Evolutionary conservation across 2,329 filamentous ascomycete species (phyloP), one percentile per base, ranked within the genome.

Genomic region (Fusarium sp.): DNA sequence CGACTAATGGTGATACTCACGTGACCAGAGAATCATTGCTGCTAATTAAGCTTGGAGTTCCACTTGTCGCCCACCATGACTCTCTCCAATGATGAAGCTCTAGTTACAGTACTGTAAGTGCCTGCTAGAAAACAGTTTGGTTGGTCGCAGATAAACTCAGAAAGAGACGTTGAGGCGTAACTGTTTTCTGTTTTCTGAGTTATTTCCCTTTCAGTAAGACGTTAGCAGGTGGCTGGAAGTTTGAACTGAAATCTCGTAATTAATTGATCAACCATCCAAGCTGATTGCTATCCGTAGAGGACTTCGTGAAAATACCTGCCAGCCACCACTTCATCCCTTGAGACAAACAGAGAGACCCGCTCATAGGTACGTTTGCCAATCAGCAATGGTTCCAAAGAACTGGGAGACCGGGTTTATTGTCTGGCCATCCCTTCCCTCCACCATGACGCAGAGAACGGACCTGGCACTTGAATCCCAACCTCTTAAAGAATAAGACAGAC

Each of bases 391-490:
- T 45, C 63, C 63, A 61, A 60, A 40, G 10, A 18, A 30, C 41
- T 61, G 59, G 51, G 41, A 32, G 21, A 46, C 18, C 4, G 21
- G n/a, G 32, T 50, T 20, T 34, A 45, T 16, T 48, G 18, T 30
- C 25, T 30, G 30, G 18, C 45, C n/a, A 55, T 40, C 32, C 48
- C 28, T 47, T 42, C 48, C 42, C 14, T 21, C 23, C n/a, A 54
- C 47, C 50, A 57, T 68, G 59, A 70, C 57, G 58, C 55, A 55
- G 50, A 53, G 55, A 25, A 28, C 41, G 32, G 43, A 47, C n/a
- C 46, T 9, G 21, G 9, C 32, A 46, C 28, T 55, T 53, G 21
- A 21, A 37, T 37, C 43, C 68, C 68, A 69, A 46, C 68, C 68
- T 69, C 64, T 58, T 13, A 49, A 27, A 51, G 34, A 21, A 20